Conservation (phyloP, 2,329 filamentous ascomycete species). For the Aspergillus phoenicis region DNA sequence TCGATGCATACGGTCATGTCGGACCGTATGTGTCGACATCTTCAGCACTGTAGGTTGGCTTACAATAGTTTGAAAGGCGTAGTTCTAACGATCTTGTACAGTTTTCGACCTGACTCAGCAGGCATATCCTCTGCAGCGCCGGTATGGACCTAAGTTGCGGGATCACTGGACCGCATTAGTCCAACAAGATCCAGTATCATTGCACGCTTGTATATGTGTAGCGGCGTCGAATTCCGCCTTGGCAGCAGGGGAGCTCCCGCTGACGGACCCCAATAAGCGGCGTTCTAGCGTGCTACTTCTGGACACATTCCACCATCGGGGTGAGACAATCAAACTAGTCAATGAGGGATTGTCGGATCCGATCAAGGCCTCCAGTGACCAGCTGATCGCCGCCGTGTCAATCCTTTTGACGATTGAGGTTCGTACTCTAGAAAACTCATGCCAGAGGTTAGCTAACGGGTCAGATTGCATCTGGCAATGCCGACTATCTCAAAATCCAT, state of each 20-base stretch:
- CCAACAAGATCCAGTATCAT: constrained; percentile 38
- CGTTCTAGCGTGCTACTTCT: constrained; percentile 36
- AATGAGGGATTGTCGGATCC: constrained; percentile 43
- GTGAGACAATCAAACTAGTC: constrained; percentile 43
- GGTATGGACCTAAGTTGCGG: constrained; percentile 37
- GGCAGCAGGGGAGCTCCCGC: constrained; percentile 35
- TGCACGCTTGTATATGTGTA: constrained; percentile 43
- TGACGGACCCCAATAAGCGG: constrained; percentile 36
- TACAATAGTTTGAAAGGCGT: neutral
- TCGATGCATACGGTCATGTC: constrained; percentile 39
- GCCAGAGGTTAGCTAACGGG: constrained; percentile 14
- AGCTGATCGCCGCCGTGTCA: constrained; percentile 42
- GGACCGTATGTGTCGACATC: constrained; percentile 41
- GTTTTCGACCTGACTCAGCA: constrained; percentile 41
- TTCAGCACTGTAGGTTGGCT: constrained; percentile 38
- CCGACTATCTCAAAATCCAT: constrained; percentile 44
- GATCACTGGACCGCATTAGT: constrained; percentile 41
- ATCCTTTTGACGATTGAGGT: constrained; percentile 45
- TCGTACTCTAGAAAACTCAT: constrained; percentile 9
- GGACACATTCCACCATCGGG: constrained; percentile 42
- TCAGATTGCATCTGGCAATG: constrained; percentile 43
- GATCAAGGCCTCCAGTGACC: constrained; percentile 43
- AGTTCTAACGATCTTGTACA: constrained; percentile 21
- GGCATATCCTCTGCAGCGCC: constrained; percentile 40
- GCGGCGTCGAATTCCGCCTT: constrained; percentile 41